These are phyloP conservation scores for Vachellia pachyceras DNA, from an alignment of 306 rosid genomes.

Conservation along the genomic window DNA sequence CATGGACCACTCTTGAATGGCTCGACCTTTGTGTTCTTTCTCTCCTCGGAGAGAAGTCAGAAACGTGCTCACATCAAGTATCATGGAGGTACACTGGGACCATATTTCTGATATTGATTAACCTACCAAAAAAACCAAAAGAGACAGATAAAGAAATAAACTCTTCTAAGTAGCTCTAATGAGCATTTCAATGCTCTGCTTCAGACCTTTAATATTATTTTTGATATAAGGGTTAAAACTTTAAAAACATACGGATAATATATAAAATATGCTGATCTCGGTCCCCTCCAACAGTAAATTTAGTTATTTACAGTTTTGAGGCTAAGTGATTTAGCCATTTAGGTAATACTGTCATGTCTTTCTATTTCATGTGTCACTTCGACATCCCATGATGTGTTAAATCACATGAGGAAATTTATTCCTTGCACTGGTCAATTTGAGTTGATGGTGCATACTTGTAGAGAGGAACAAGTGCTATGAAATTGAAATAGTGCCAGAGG, in stretches of 20 bases:
- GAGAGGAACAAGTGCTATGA: too few relatives aligned
- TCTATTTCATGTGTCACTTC: conserved; percentile 39
- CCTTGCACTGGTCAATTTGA: too few relatives aligned
- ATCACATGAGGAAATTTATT: too few relatives aligned
- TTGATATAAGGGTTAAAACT: background rate
- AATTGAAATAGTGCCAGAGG: background rate
- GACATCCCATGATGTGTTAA: conserved; percentile 34
- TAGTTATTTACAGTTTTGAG: background rate
- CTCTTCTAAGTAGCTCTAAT: background rate
- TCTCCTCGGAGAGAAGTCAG: conserved; percentile 23
- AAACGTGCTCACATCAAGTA: conserved; percentile 56
- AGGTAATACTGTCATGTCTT: background rate
- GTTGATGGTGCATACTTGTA: too few relatives aligned
- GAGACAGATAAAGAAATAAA: conserved; percentile 1
- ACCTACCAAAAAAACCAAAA: background rate
- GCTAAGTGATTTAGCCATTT: background rate
- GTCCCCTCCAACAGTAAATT: background rate
- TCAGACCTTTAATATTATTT: background rate
- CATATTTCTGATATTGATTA: background rate
- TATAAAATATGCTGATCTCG: background rate
- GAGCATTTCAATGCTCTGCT: background rate
- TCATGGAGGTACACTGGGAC: conserved; percentile 32
- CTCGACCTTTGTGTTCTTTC: conserved; percentile 13
- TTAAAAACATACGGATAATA: background rate
- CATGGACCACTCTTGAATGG: conserved; percentile 15